A percentile compares a stretch with the other conserved stretches of the same genome.
phyloP scores from a whole-genome alignment of 2,329 filamentous ascomycete species.

The Neonectria magnoliae region DNA sequence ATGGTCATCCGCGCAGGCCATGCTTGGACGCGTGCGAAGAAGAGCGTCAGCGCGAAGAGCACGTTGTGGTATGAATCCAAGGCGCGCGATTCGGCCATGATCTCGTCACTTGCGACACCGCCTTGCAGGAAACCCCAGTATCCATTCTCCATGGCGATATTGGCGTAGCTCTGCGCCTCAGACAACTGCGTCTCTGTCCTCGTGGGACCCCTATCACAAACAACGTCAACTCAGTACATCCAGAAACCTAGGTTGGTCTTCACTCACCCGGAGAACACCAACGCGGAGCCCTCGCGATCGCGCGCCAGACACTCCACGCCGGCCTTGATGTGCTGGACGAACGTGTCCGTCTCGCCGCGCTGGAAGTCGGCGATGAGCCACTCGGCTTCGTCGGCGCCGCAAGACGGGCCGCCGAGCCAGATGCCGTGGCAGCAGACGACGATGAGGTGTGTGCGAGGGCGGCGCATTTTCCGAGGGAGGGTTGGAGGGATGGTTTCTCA shows the following conservation, averaged over 20 bases:
- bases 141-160: constrained; percentile 57
- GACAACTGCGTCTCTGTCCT: constrained; percentile 64
- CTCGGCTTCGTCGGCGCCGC: constrained; percentile 65
- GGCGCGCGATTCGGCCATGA: constrained; percentile 74
- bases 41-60: constrained; percentile 73
- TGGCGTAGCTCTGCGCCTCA: constrained; percentile 72
- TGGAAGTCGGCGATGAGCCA: constrained; percentile 85
- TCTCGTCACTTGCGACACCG: constrained; percentile 25
- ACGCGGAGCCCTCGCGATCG: constrained; percentile 55
- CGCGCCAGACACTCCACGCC: constrained; percentile 65
- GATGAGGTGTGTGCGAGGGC: constrained; percentile 66
- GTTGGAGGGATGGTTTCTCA: background rate
- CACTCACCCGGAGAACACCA: constrained; percentile 78
- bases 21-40: constrained; percentile 49
- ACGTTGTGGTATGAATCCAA: constrained; percentile 90
- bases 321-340: constrained; percentile 77
- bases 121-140: constrained; percentile 55
- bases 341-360: constrained; percentile 79
- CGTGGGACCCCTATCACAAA: constrained; percentile 66
- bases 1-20: constrained; percentile 71
- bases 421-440: constrained; percentile 88
- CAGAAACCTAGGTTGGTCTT: background rate
- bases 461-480: constrained; percentile 20
- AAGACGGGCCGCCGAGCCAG: constrained; percentile 68
- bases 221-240: background rate